Conservation (phyloP, 2,329 filamentous ascomycete species). For the Monosporascus ibericus region DNA sequence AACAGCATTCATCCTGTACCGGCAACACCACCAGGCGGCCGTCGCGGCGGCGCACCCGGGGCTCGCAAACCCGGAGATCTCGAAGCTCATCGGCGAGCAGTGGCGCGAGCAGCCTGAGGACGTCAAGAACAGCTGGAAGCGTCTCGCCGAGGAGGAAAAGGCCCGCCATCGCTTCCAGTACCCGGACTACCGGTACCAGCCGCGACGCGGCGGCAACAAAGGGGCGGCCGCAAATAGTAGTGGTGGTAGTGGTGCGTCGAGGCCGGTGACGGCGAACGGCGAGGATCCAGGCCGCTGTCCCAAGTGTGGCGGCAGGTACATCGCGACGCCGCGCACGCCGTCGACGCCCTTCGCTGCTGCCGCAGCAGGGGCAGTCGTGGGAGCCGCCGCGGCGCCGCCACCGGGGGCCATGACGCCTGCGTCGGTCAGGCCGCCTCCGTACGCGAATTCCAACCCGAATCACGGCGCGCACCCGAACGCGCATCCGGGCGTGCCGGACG, state of each 20-base stretch:
- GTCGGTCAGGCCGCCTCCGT: constrained; percentile 9
- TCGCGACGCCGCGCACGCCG: constrained; percentile 56
- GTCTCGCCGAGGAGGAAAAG: constrained; percentile 89
- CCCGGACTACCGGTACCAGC: constrained; percentile 91
- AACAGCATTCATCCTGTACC: constrained; percentile 93
- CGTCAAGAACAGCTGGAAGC: constrained; percentile 80
- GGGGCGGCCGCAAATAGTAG: not conserved
- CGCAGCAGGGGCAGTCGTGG: too few species aligned
- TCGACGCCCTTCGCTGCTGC: constrained; percentile 34
- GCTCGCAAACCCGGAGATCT: constrained; percentile 90
- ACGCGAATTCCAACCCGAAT: not conserved
- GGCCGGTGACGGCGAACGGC: constrained; percentile 23
- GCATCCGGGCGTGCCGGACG: constrained; percentile 9
- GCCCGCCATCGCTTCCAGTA: constrained; percentile 81
- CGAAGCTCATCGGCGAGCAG: constrained; percentile 91
- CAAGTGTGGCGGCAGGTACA: constrained; percentile 65
- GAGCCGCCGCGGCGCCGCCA: constrained; percentile 1
- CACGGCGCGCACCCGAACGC: constrained; percentile 4
- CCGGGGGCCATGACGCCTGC: constrained; percentile 26
- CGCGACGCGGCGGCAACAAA: constrained; percentile 54
- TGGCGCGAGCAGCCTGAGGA: constrained; percentile 75
- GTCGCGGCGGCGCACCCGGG: constrained; percentile 82
- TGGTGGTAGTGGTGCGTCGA: constrained; percentile 3
- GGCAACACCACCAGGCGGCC: constrained; percentile 80
- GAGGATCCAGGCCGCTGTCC: constrained; percentile 55